Base-by-base conservation (phyloP, 2,329 filamentous ascomycete species). In the Arthroderma sp. region DNA sequence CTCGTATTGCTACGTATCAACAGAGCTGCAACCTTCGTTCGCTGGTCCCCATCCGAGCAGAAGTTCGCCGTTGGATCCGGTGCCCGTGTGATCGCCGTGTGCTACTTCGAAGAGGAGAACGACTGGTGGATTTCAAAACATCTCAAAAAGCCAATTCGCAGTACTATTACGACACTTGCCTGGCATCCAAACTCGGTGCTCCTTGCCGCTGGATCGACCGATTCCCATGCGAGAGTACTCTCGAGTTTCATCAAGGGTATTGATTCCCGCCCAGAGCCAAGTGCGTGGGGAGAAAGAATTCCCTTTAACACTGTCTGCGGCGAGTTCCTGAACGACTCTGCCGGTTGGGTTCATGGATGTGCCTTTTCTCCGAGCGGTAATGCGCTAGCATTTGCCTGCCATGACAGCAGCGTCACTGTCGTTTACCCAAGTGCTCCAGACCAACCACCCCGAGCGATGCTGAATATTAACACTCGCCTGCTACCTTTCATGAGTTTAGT, bases 71-170 rank as follows among this genome's bases (percentile, higher is more conserved):
- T 96, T 28, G 91, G 91, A 49, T 95, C 88, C 29, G 91, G 91
- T 50, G 91, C 94, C 55, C 81, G 91, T 51, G 83, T 94, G 52
- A 94, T 98, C 57, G 87, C 91, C 36, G 77, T 96, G 55, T 98
- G 91, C 74, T 96, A 96, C 71, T 98, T 98, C 57, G 91, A 98
- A 61, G 85, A 94, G 63, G 91, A 98, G 67, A 95, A 98, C 67
- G 88, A 98, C 71, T 98, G 91, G 91, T 98, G 91, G 91, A 89
- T 98, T 36, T 95, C 88, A 33, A 98, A 98, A 74, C 91, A 98
- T 68, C 70, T 98, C 60, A 96, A 96, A 78, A 98, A 96, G 76
- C 91, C 91, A 15, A 94, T 98, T 57, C 84, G 89, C 54, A 94
- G 87, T 63, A 98, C 91, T 46, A 89, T 98, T 57, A 96, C 91